Evolutionary conservation across 2,329 filamentous ascomycete genomes (phyloP), one percentile per base, ranked within the genome.

Genomic region (Apiospora rasikravindrae): DNA sequence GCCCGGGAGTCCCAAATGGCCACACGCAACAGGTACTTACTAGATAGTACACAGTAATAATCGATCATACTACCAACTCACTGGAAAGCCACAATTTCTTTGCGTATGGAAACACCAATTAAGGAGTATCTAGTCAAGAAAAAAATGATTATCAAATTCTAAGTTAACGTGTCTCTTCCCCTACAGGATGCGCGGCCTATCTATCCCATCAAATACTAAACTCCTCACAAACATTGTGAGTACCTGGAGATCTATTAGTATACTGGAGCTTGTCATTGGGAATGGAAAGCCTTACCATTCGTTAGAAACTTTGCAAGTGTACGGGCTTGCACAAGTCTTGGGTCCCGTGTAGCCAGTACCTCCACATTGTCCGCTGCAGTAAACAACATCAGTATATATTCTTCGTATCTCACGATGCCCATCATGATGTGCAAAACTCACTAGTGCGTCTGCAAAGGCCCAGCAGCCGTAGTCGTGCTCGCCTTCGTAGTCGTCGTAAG

Each of bases 251-350:
- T n/a, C 22, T n/a, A 8, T 64, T 11, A 64, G 57, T 11, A 24
- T 40, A 14, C 6, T 45, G 8, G 3, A 4, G 3, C 8, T 24
- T 11, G 0, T 1, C 8, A 6, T n/a, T 6, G 8, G 8, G 0
- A 8, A 7, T 22, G 19, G 57, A 4, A 22, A n/a, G 7, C 40
- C 57, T 64, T 40, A 64, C 57, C 57, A 64, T 40, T 64, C 57
- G 19, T 64, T 64, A 13, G 57, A 64, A 8, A 64, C 57, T 11
- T 64, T 37, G 22, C 57, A 64, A 14, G 57, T 64, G 57, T n/a
- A 64, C 13, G 57, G 57, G 57, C 33, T 64, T 8, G 19, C 57
- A 40, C 57, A 64, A n/a, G 57, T 40, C 29, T 64, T 64, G 57
- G 57, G 57, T n/a, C 57, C 57, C 7, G 57, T 40, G 57, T 64